These are phyloP conservation scores for Sporisorium graminicola DNA, from an alignment of 1,284 basidiomycete species.

Conservation along the genomic window DNA sequence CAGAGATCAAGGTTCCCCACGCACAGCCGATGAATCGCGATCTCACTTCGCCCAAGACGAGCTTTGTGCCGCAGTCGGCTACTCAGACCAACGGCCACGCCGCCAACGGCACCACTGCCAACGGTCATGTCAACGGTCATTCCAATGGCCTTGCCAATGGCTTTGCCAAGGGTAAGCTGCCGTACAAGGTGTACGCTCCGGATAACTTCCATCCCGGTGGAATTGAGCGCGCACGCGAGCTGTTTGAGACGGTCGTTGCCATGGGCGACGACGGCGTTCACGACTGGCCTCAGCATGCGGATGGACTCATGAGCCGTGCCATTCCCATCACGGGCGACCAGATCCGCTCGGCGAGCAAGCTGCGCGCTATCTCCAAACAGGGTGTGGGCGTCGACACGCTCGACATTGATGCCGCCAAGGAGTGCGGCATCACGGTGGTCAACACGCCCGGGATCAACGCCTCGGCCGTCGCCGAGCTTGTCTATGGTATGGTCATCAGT, in stretches of 20 bases:
- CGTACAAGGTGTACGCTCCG: conserved; percentile 7
- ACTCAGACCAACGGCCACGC: background rate
- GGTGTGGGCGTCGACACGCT: conserved; percentile 2
- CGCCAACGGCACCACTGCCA: background rate
- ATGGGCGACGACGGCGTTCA: conserved; percentile 1
- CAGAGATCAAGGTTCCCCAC: background rate
- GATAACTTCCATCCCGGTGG: conserved; percentile 12
- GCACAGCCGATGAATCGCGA: conserved; percentile 3
- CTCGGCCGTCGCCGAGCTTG: conserved; percentile 4
- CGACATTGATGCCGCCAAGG: background rate
- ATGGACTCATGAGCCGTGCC: conserved; percentile 9
- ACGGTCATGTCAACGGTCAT: background rate
- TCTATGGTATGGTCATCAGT: conserved; percentile 4
- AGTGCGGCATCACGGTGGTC: conserved; percentile 3
- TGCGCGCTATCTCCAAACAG: conserved; percentile 6
- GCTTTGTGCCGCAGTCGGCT: background rate
- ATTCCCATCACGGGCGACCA: conserved; percentile 8
- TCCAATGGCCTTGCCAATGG: background rate
- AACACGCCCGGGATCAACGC: conserved; percentile 9
- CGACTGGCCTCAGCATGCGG: conserved; percentile 10
- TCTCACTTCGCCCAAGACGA: background rate
- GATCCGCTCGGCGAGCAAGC: conserved; percentile 8
- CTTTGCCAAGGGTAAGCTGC: background rate
- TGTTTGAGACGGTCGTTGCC: conserved; percentile 4
- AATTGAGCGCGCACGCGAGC: conserved; percentile 8